Base-by-base conservation (phyloP, 495 filamentous ascomycete species). In the Aspergillus coremiiformis region DNA sequence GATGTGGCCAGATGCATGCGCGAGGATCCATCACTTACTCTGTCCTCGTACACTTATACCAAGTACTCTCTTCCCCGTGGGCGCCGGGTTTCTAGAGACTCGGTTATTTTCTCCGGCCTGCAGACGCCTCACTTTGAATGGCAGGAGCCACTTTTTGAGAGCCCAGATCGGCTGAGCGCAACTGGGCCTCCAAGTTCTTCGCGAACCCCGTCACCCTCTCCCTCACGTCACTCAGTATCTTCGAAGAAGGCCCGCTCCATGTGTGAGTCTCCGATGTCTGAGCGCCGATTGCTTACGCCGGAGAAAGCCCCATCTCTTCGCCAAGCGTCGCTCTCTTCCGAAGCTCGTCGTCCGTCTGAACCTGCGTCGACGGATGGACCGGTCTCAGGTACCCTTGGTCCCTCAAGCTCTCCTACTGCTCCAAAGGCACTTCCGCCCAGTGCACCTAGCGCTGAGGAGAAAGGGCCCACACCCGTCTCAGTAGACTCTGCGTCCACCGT, bases 31-130 rank as follows among this genome's bases (percentile, higher is more conserved):
- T 69, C 67, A 9, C 70, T 67, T 3, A 73, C 81, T 2, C 80
- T 84, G 7, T 79, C 86, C 9, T 86, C 89, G 0, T 91, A 95
- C 63, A 84, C 82, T 20, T 92, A 96, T 61, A 83, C 89, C 19
- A 91, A 85, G 54, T 96, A 86, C 62, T 72, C 81, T 0, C 74
- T 96, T 29, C 92, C 90, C 1, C 83, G 93, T 23, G 92, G 91
- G 5, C 85, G 90, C 52, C 74, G 76, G 33, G 60, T 94, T 29
- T 82, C 91, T 27, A 78, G 85, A 39, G 78, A 86, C 48, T 90
- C 88, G 1, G 67, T 81, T 23, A 72, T 84, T 12, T 80, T 85
- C 44, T 77, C 78, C 15, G 83, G 86, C 32, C 67, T 78, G 15
- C 75, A 82, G 53, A 76, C 80, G 46, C 81, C 68, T 42, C 75